These are phyloP conservation scores for Vitis riparia DNA, from an alignment of 164 flowering plant genomes.

Conservation along the genomic window DNA sequence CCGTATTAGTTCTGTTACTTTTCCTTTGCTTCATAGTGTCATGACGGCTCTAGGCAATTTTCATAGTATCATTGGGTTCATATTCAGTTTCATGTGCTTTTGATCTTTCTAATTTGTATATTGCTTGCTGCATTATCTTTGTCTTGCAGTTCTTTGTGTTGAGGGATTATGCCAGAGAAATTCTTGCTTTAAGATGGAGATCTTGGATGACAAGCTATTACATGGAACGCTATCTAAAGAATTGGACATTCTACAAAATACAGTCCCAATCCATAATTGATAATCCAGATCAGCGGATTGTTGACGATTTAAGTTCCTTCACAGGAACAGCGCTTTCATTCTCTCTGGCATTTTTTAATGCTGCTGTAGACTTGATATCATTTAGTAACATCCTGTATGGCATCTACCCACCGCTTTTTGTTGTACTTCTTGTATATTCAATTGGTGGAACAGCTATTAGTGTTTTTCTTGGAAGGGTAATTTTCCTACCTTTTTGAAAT, in stretches of 20 bases:
- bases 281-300: constrained; percentile 98
- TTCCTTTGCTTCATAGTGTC: no score
- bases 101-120: background rate
- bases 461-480: constrained; percentile 86
- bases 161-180: constrained; percentile 91
- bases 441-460: constrained; percentile 95
- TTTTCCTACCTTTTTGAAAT: constrained; percentile 2
- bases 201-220: constrained; percentile 97
- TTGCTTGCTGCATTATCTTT: constrained; percentile 3
- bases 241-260: constrained; percentile 79
- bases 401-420: constrained; percentile 90
- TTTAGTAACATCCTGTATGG: constrained; percentile 92
- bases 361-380: constrained; percentile 87
- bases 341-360: constrained; percentile 86
- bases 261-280: constrained; percentile 92
- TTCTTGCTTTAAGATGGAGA: constrained; percentile 87
- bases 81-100: background rate
- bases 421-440: constrained; percentile 79
- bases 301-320: constrained; percentile 94
- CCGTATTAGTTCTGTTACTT: no score
- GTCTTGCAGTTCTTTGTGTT: constrained; percentile 75
- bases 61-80: background rate
- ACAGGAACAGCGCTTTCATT: constrained; percentile 96
- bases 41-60: no score
- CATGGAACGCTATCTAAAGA: constrained; percentile 82